Conservation (phyloP, 257 asterid species). For the Verbena officinalis region DNA sequence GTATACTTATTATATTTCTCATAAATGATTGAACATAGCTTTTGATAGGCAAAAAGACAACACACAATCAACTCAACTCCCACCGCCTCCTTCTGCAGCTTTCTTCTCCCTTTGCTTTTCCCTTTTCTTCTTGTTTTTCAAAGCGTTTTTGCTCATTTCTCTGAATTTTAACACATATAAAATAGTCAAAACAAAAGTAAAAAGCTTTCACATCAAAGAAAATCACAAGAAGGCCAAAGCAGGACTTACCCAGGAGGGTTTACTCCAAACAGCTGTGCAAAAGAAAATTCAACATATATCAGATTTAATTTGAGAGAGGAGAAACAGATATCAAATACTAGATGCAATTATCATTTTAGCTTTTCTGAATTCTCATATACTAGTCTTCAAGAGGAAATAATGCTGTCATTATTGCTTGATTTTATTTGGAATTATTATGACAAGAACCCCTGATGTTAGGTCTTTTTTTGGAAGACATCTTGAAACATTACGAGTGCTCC, state of each 20-base stretch:
- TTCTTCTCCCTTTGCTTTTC: conserved; percentile 86
- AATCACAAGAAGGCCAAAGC: not conserved
- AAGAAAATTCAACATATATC: conserved; percentile 28
- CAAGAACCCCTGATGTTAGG: too few species aligned
- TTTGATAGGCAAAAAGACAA: not conserved
- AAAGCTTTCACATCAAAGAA: not conserved
- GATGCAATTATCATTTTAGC: not conserved
- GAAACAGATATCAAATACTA: not conserved
- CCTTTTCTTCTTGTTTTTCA: conserved; percentile 85
- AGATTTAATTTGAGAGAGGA: conserved; percentile 12
- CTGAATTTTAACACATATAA: conserved; percentile 34
- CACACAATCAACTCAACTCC: conserved; percentile 15
- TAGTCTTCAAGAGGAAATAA: too few species aligned
- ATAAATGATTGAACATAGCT: not conserved
- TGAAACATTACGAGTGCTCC: too few species aligned
- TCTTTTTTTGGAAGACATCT: too few species aligned
- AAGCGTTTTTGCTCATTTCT: conserved; percentile 85
- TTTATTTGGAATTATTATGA: too few species aligned
- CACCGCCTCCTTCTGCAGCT: conserved; percentile 62
- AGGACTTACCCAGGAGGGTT: conserved; percentile 70
- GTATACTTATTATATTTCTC: too few species aligned
- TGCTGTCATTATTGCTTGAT: too few species aligned
- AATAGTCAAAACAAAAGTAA: conserved; percentile 22
- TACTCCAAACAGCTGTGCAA: conserved; percentile 73
- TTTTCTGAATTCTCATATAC: not conserved